phyloP scores from a whole-genome alignment of 1,284 basidiomycete species.

The Sparassis latifolia region DNA sequence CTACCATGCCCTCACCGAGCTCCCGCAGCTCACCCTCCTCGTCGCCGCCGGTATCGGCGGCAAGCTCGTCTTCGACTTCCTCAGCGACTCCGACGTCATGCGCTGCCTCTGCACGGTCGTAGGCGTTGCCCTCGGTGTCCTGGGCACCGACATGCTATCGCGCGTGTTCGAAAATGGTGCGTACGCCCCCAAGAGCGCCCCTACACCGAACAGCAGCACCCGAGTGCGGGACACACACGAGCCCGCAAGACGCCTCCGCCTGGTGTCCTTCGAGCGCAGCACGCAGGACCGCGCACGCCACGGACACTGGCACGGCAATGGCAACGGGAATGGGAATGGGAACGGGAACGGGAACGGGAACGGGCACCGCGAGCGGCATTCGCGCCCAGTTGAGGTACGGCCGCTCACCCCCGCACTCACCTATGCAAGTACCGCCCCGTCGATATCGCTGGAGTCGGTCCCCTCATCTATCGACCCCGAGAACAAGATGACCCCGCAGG shows the following conservation, averaged over 20 bases:
- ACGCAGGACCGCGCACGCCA: conserved; percentile 14
- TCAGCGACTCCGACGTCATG: conserved; percentile 41
- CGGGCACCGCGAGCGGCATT: conserved; percentile 15
- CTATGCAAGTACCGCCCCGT: conserved; percentile 23
- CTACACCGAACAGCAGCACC: conserved; percentile 7
- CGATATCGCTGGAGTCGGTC: conserved; percentile 37
- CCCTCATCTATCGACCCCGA: conserved; percentile 56
- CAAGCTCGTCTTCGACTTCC: conserved; percentile 58
- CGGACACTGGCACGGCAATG: conserved; percentile 8
- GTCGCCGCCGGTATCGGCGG: conserved; percentile 50
- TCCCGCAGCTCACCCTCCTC: conserved; percentile 44
- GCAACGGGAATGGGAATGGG: conserved; percentile 9
- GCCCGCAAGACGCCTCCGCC: conserved; percentile 23
- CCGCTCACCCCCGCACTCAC: conserved; percentile 23
- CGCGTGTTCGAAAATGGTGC: conserved; percentile 6
- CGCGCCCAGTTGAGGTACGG: conserved; percentile 18
- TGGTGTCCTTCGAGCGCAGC: conserved; percentile 21
- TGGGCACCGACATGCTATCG: conserved; percentile 55
- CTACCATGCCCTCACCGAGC: conserved; percentile 54
- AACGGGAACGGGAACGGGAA: conserved; percentile 16
- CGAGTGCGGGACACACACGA: conserved; percentile 12
- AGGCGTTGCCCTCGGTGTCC: conserved; percentile 44
- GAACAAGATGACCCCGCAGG: conserved; percentile 52
- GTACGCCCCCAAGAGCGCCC: conserved; percentile 5
- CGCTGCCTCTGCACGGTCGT: conserved; percentile 40